Evolutionary conservation across 1,284 basidiomycete genomes (phyloP).

Genomic region (Moesziomyces sp.): DNA sequence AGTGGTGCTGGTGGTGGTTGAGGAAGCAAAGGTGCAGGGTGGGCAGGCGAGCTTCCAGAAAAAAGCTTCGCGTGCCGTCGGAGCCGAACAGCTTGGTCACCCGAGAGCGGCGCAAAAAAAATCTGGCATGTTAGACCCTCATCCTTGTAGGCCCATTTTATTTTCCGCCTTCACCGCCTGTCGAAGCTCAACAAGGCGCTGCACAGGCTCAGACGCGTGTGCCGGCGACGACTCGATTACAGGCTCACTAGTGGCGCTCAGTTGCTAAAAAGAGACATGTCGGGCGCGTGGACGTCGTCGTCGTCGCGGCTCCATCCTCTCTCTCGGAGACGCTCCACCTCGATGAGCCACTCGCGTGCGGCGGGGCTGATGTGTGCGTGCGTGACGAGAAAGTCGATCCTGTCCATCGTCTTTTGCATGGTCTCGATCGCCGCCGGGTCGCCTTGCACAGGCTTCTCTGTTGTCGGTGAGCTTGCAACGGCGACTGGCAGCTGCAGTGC

Average conservation of each 20-base stretch:
- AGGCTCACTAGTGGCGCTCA: conserved; percentile 1
- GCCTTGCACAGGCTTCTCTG: background rate
- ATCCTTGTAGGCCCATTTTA: background rate
- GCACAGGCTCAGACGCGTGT: too few relatives aligned
- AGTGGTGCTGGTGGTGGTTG: background rate
- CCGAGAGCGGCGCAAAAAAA: too few relatives aligned
- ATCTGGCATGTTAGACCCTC: background rate
- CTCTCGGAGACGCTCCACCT: conserved; percentile 22
- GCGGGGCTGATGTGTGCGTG: conserved; percentile 14
- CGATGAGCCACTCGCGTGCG: conserved; percentile 33
- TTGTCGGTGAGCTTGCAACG: too few relatives aligned
- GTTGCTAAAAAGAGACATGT: conserved; percentile 5
- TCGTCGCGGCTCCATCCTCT: conserved; percentile 20
- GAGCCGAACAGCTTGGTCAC: background rate
- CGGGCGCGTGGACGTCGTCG: conserved; percentile 6
- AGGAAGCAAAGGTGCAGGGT: background rate
- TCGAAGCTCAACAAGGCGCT: too few relatives aligned
- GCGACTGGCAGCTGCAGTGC: too few relatives aligned
- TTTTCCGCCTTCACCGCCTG: background rate
- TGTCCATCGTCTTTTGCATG: conserved; percentile 19
- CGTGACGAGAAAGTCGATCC: conserved; percentile 18
- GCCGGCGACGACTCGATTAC: background rate
- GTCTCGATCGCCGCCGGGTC: background rate
- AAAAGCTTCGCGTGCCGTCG: background rate
- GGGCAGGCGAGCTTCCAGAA: conserved; percentile 1